phyloP scores from a whole-genome alignment of 2,329 filamentous ascomycete genomes.

The Colletotrichum graminicola region DNA sequence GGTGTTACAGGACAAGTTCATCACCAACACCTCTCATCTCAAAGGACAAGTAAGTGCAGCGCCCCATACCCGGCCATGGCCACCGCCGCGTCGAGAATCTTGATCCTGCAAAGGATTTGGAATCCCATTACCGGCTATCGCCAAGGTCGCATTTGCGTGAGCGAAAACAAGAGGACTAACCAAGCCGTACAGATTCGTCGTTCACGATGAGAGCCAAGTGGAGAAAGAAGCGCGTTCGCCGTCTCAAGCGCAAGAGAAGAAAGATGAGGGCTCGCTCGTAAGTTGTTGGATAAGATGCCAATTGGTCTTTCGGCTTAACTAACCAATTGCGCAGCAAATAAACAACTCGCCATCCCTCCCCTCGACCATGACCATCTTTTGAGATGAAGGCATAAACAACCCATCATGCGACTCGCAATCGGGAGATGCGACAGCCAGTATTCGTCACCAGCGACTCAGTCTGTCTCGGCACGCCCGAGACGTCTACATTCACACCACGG shows the following conservation, averaged over 20 bases:
- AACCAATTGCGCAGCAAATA: slow-evolving; percentile 69
- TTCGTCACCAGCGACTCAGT: slow-evolving; percentile 40
- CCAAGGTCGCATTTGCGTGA: not conserved
- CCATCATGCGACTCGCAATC: slow-evolving; percentile 31
- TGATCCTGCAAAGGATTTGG: not conserved
- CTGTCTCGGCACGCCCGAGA: slow-evolving; percentile 31
- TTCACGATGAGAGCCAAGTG: slow-evolving; percentile 94
- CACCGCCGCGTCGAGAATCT: not conserved
- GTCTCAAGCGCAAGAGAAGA: slow-evolving; percentile 99
- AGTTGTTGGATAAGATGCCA: slow-evolving; percentile 56
- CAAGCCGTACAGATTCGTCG: slow-evolving; percentile 44
- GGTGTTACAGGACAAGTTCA: slow-evolving; percentile 34
- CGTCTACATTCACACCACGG: slow-evolving; percentile 46
- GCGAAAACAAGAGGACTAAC: slow-evolving; percentile 8
- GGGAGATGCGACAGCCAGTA: slow-evolving; percentile 23
- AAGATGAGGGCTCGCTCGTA: slow-evolving; percentile 99
- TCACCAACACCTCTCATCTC: slow-evolving; percentile 44
- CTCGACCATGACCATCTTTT: slow-evolving; percentile 64
- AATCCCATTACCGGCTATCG: not conserved
- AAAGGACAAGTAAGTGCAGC: slow-evolving; percentile 42
- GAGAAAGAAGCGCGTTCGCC: slow-evolving; percentile 99
- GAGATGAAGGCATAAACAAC: slow-evolving; percentile 36
- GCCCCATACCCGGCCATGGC: not conserved
- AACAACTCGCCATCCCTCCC: slow-evolving; percentile 69
- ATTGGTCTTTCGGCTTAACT: slow-evolving; percentile 44